A percentile compares a stretch with the other conserved stretches of the same genome.
Evolutionary conservation across 176 grass and related monocot genomes (phyloP).

Genomic region (Melocanna baccifera): DNA sequence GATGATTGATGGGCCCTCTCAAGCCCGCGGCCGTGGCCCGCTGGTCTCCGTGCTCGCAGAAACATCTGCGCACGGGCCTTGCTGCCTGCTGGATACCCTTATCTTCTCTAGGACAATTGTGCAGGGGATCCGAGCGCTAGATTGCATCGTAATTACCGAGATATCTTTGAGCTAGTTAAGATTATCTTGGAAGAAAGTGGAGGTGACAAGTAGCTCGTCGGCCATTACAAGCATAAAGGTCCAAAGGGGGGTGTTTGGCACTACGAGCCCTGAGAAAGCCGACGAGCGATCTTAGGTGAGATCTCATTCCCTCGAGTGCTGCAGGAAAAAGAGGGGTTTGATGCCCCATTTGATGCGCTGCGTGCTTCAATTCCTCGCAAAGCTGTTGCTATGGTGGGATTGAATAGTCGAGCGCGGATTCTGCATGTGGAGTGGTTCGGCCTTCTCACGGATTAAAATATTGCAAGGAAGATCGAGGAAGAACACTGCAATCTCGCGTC

Average conservation of each 20-base stretch:
- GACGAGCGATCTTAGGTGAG: constrained; percentile 31
- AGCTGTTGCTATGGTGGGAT: constrained; percentile 1
- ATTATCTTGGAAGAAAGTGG: constrained; percentile 26
- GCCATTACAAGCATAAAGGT: constrained; percentile 13
- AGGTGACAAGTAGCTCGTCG: constrained; percentile 28
- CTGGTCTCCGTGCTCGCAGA: not conserved
- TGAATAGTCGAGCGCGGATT: constrained; percentile 3
- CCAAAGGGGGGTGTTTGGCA: constrained; percentile 12
- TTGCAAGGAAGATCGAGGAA: constrained; percentile 16
- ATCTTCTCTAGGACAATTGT: not conserved
- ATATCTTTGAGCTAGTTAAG: constrained; percentile 25
- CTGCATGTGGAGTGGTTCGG: not conserved
- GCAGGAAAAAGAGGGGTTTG: not conserved
- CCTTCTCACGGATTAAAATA: not conserved
- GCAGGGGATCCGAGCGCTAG: constrained; percentile 11
- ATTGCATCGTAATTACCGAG: constrained; percentile 23
- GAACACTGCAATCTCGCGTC: constrained; percentile 20
- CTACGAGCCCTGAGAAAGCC: constrained; percentile 9
- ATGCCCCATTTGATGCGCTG: constrained; percentile 25
- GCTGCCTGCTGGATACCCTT: not conserved
- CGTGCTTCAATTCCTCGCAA: constrained; percentile 6
- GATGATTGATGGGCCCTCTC: too few relatives aligned
- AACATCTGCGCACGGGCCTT: not conserved
- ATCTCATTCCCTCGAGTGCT: constrained; percentile 58
- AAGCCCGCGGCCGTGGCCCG: too few relatives aligned